A percentile compares a stretch with the other conserved stretches of the same genome.
phyloP scores from a whole-genome alignment of 768 basidiomycete species.

The Trametes meyenii region DNA sequence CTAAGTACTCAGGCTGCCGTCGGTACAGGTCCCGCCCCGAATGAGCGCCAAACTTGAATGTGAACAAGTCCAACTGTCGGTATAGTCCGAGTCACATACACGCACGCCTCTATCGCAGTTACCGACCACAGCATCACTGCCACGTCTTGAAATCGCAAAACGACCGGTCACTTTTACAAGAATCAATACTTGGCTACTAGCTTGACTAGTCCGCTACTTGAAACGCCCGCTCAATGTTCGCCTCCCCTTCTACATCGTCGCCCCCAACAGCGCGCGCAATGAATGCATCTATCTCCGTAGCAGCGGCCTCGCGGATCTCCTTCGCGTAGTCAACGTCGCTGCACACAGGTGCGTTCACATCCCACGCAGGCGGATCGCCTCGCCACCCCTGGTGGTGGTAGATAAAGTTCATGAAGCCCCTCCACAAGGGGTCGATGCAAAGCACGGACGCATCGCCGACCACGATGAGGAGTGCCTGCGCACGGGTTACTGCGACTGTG shows the following conservation, averaged over 20 bases:
- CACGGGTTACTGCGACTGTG: constrained; percentile 73
- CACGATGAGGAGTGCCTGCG: constrained; percentile 63
- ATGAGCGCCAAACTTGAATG: no score
- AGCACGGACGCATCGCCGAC: constrained; percentile 63
- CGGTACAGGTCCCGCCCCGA: no score
- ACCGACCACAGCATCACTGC: no score
- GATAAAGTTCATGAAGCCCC: constrained; percentile 60
- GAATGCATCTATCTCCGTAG: constrained; percentile 41
- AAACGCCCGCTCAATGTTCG: constrained; percentile 23
- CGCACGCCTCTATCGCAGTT: no score
- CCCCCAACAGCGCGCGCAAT: constrained; percentile 29
- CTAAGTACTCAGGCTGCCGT: no score
- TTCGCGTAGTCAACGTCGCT: constrained; percentile 44
- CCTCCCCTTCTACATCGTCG: constrained; percentile 22
- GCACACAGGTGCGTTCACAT: constrained; percentile 41
- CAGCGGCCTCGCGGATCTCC: constrained; percentile 28
- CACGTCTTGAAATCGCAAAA: no score
- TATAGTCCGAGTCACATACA: no score
- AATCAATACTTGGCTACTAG: no score
- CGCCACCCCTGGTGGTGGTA: constrained; percentile 53
- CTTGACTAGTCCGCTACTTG: no score
- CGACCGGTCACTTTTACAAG: no score
- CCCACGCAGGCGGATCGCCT: constrained; percentile 40
- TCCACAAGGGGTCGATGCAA: constrained; percentile 61
- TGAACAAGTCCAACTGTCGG: no score